Base-by-base conservation (phyloP, 495 filamentous ascomycete genomes). In the Aspergillus taichungensis region DNA sequence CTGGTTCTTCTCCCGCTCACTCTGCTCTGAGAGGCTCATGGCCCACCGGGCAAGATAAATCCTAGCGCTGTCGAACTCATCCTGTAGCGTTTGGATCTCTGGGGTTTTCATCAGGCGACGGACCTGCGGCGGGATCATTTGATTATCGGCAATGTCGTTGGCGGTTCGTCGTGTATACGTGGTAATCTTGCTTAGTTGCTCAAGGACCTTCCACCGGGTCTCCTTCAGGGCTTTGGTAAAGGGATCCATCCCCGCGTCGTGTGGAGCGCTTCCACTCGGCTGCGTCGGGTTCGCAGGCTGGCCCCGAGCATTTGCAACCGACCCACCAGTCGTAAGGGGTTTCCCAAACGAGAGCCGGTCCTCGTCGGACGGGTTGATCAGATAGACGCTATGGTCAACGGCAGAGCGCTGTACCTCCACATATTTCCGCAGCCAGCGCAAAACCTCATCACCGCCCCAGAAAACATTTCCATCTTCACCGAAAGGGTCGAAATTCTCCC, bases 21-120 rank as follows among this genome's bases (percentile, higher is more conserved):
- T 87, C 67, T 97, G 92, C 61, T 98, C 92, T 0, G 91, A 88
- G 43, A 98, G 94, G 1, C 87, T 94, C 92, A 97, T 97, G 0
- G 92, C 92, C 92, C 92, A 98, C 37, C 92, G 74, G 3, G 92
- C 92, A 14, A 98, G 72, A 54, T 98, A 98, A 32, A 98, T 69
- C 49, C 92, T 76, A 6, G 94, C 92, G 55, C 87, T 94, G 64
- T 97, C 94, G 51, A 97, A 98, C 59, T 98, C 92, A 48, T 96
- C 90, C 60, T 92, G 87, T 37, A 98, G 53, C 0, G 88, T 95
- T 63, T 95, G 89, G 8, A 98, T 90, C 58, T 98, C 90, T 1
- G 92, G 94, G 45, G 94, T 95, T 55, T 81, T 78, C 69, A 97
- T 79, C 57, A 98, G 53, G 42, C 87, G 76, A 53, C 84, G 76